A percentile compares a stretch with the other conserved stretches of the same genome.
Evolutionary conservation across 176 grass and related monocot genomes (phyloP).

Genomic region (Juncus inflexus): DNA sequence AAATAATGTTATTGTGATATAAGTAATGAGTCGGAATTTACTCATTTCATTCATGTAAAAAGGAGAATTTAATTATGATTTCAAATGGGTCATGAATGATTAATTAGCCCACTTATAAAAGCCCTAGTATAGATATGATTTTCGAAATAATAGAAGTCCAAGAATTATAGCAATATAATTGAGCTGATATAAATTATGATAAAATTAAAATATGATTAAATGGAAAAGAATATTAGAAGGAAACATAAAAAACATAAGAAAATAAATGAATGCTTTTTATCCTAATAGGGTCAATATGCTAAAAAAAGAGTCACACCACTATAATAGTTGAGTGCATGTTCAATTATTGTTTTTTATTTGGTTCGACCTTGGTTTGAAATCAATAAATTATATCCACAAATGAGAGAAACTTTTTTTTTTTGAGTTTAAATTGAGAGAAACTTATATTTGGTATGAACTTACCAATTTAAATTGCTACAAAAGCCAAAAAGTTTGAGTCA

Average conservation of each 20-base stretch:
- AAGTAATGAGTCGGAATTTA: too few species aligned
- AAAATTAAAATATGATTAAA: constrained; percentile 27
- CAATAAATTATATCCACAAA: background rate
- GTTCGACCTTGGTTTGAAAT: constrained; percentile 20
- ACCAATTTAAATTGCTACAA: constrained; percentile 8
- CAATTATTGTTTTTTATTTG: constrained; percentile 52
- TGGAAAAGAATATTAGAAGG: constrained; percentile 43
- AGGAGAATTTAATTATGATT: too few species aligned
- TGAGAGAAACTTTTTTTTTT: too few species aligned
- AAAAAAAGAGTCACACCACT: constrained; percentile 64
- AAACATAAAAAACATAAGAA: constrained; percentile 39
- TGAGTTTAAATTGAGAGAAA: too few species aligned
- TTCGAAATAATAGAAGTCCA: too few species aligned
- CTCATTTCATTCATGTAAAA: too few species aligned
- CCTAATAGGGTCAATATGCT: constrained; percentile 65
- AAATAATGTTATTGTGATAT: too few species aligned
- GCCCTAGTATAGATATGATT: too few species aligned
- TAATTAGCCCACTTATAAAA: too few species aligned
- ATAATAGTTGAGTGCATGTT: constrained; percentile 36
- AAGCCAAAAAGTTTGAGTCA: constrained; percentile 20
- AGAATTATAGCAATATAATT: background rate
- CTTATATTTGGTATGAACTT: constrained; percentile 12
- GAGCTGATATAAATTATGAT: background rate
- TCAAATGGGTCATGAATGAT: too few species aligned
- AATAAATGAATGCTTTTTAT: constrained; percentile 55